Base-by-base conservation (phyloP, 495 filamentous ascomycete species). In the Penicillium steckii region DNA sequence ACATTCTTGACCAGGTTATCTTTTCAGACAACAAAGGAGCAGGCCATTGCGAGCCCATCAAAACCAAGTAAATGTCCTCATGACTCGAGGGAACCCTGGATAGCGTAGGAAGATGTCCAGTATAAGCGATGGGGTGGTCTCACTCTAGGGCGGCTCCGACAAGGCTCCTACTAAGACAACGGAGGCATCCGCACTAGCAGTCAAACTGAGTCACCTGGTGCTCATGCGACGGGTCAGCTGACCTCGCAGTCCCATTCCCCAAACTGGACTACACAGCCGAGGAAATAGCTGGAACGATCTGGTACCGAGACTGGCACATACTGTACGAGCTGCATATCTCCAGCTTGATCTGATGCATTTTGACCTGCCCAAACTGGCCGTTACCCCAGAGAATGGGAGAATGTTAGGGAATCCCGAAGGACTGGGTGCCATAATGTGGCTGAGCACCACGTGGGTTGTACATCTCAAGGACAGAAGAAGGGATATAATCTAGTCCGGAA, bases 221-320 rank as follows among this genome's bases (percentile, higher is more conserved):
- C 42, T 44, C 42, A 44, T 44, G 25, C 42, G 23, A 44, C 19
- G 42, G 42, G 42, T 44, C 42, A 44, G 42, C 42, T 44, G 42
- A 44, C 42, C 25, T 26, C 23, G 9, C 25, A 25, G 22, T 24
- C 42, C 2, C 8, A 15, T 44, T 25, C 2, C 42, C 21, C 9
- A n/a, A 23, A 22, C 19, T 2, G 42, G 26, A 25, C n/a, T 6
- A n/a, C 22, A 2, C 8, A 25, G 42, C 42, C 25, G 38, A 41
- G n/a, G 37, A 44, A 27, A 44, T 27, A 17, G 7, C 25, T 29
- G 9, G 42, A 44, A 44, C 13, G 25, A 29, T 23, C 21, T 10
- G 13, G 33, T 40, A 40, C 13, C 32, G n/a, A n/a, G n/a, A n/a
- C n/a, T n/a, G n/a, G n/a, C n/a, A n/a, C n/a, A n/a, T n/a, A n/a